Conservation (phyloP, 306 rosid species). For the Boehmeria nivea region DNA sequence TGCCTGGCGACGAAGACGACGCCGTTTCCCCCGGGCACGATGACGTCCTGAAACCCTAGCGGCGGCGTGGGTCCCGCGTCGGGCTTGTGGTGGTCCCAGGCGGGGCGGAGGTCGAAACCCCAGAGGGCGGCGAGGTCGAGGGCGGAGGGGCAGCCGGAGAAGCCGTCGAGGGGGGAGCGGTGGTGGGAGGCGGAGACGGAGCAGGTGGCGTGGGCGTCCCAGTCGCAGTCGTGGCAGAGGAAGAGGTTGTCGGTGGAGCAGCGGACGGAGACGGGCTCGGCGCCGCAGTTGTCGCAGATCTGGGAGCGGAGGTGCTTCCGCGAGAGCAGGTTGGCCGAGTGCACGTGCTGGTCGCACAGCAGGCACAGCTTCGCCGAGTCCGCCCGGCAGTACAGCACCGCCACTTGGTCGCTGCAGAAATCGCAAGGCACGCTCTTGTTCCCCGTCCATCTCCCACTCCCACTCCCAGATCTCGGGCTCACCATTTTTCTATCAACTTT, state of each 20-base stretch:
- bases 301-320: constrained; percentile 53
- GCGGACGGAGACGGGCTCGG: constrained; percentile 47
- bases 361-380: constrained; percentile 71
- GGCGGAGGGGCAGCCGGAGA: constrained; percentile 56
- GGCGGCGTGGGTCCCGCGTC: constrained; percentile 18
- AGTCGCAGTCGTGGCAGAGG: constrained; percentile 61
- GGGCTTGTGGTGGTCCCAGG: constrained; percentile 6
- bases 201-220: constrained; percentile 49
- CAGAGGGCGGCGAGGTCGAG: constrained; percentile 46
- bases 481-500: constrained; percentile 18
- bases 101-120: constrained; percentile 42
- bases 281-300: constrained; percentile 61
- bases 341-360: constrained; percentile 64
- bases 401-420: constrained; percentile 44
- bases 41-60: constrained; percentile 32
- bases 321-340: constrained; percentile 56
- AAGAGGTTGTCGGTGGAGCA: constrained; percentile 55
- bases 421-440: constrained; percentile 44
- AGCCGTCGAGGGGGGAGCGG: constrained; percentile 38
- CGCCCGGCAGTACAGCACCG: constrained; percentile 58
- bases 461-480: constrained; percentile 23
- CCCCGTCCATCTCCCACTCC: no score
- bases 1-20: constrained; percentile 2
- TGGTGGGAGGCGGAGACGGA: constrained; percentile 41
- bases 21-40: constrained; percentile 40